Evolutionary conservation across 2,329 filamentous ascomycete species (phyloP), one percentile per base, ranked within the genome.

Genomic region (Penicillium griseofulvum): DNA sequence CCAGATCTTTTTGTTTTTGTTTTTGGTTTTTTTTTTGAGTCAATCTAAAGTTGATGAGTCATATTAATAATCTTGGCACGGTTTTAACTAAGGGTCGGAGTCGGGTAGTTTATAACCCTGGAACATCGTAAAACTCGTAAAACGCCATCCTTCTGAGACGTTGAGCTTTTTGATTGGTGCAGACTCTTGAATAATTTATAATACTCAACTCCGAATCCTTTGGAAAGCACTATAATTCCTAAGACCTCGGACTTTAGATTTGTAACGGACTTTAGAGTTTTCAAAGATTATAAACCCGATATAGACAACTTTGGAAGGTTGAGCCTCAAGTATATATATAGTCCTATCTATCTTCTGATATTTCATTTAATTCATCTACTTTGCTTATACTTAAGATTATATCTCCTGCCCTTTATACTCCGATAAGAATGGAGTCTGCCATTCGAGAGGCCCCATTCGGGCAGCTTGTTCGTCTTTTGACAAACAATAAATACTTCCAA

Each of bases 361-460:
- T 29, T 17, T 12, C 17, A 24, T 14, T 14, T 16, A 41, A 34
- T 31, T 12, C 31, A 22, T 33, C 42, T 16, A 16, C 28, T n/a
- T 28, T 6, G 17, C 5, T 11, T 22, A 14, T 2, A 14, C 19
- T 24, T 2, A 44, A 26, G 8, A 34, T 14, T 41, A 14, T n/a
- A 11, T 17, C 26, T 28, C n/a, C 28, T 28, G 16, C 33, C 4
- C 5, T 16, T 16, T 16, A 7, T 16, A 34, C 16, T 11, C 5
- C 6, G 4, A 34, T 34, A 12, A 34, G 7, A 38, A 66, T 66
- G 61, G 55, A 58, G 16, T 52, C 62, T 42, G 53, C 78, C 24
- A 49, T 65, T 49, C 71, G 78, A 38, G 78, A 80, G 52, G 74
- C 78, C 28, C 71, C 76, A 11, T 72, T 80, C 45, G 78, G 78